Evolutionary conservation across 164 flowering plant species (phyloP), one percentile per base, ranked within the genome.

Genomic region (Chimonanthus salicifolius): DNA sequence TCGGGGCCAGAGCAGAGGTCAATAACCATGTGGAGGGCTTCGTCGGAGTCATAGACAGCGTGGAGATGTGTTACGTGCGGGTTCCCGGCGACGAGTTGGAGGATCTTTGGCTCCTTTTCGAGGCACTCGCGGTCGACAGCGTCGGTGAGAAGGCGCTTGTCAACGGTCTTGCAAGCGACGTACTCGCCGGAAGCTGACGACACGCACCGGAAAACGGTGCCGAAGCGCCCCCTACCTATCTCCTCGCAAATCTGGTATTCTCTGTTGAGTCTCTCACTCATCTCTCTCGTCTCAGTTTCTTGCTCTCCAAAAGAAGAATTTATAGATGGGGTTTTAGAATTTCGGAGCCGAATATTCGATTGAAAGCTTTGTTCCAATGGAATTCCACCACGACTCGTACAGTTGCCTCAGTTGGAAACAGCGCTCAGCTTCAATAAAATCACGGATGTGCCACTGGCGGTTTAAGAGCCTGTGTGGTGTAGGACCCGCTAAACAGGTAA

Each of bases 201-300:
- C 50, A 72, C 47, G 82, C 93, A 89, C 51, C 87, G 85, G 82
- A 47, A 86, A 44, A 92, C 93, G 74, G 71, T 73, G 62, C 92
- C 95, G 86, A 87, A 92, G 60, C 90, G 77, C 45, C 97, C 97
- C 49, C 94, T 79, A 49, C 97, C 97, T 80, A 92, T 80, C 85
- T 92, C 95, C 16, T 87, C 90, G 76, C 84, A 68, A 33, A 90
- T 50, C 68, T 73, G 69, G 84, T 86, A 92, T 51, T 88, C 87
- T 70, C 80, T 71, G 20, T 78, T 79, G 67, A 92, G 67, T 4
- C 79, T 83, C 47, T 82, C 85, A 73, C 79, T 81, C 97, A 92
- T 89, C 20, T 62, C 72, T 72, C 74, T 58, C 67, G 21, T 7
- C 76, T 13, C 68, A 47, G 33, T 8, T 49, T 65, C n/a, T 47